These are phyloP conservation scores for Candida fluviatilis DNA, from an alignment of 805 yeast genomes.

Conservation along the genomic window DNA sequence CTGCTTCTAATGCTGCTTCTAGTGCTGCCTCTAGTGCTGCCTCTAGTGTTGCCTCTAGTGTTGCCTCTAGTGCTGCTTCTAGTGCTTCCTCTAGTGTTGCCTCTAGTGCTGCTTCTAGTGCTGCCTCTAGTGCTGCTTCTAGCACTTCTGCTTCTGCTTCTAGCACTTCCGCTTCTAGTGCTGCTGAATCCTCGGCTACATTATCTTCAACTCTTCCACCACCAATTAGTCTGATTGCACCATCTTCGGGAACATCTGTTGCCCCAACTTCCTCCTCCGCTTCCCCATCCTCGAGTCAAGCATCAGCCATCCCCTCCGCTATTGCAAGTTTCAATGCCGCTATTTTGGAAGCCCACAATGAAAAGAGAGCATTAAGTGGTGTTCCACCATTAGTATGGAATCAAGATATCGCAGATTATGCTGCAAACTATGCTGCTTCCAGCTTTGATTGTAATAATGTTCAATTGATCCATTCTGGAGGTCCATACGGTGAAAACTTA, in stretches of 20 bases:
- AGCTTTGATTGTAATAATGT: slow-evolving; percentile 55
- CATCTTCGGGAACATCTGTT: slow-evolving; percentile 8
- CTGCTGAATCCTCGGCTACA: slow-evolving; percentile 6
- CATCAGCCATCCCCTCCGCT: slow-evolving; percentile 13
- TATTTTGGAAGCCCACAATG: slow-evolving; percentile 34
- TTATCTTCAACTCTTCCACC: neutral
- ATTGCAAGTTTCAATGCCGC: slow-evolving; percentile 20
- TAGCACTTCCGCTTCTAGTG: slow-evolving; percentile 7
- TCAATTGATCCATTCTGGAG: slow-evolving; percentile 56
- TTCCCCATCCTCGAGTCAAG: slow-evolving; percentile 11
- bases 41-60: neutral
- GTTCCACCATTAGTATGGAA: slow-evolving; percentile 31
- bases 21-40: neutral
- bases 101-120: slow-evolving; percentile 7
- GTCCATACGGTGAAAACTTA: slow-evolving; percentile 73
- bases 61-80: slow-evolving; percentile 2
- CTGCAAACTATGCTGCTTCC: slow-evolving; percentile 47
- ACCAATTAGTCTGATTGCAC: slow-evolving; percentile 2
- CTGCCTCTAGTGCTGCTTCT: slow-evolving; percentile 8
- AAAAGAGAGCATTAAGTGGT: slow-evolving; percentile 33
- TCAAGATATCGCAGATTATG: slow-evolving; percentile 27
- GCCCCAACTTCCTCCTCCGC: slow-evolving; percentile 11
- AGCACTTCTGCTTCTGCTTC: slow-evolving; percentile 5
- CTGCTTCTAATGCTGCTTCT: neutral
- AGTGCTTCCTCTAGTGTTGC: slow-evolving; percentile 8